Evolutionary conservation across 208 protist genomes (phyloP).

Genomic region (Trypanosoma lewisi): DNA sequence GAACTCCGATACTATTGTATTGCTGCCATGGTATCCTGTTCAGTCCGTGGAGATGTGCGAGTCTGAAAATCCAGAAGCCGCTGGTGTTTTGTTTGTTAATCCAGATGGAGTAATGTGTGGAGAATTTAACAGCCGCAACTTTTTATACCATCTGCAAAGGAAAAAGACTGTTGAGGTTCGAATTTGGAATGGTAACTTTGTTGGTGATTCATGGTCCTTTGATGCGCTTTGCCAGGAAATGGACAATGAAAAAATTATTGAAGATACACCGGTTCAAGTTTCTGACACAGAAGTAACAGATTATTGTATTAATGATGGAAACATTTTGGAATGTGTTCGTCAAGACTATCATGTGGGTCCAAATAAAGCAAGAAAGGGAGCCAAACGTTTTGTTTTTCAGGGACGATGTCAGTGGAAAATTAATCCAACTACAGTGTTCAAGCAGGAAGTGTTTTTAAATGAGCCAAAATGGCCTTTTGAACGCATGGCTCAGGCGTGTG

Average conservation of each 20-base stretch:
- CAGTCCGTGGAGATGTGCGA: conserved; percentile 53
- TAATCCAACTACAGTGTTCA: conserved; percentile 62
- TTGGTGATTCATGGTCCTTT: conserved; percentile 60
- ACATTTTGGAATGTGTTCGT: conserved; percentile 80
- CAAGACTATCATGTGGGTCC: conserved; percentile 14
- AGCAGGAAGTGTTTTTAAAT: conserved; percentile 49
- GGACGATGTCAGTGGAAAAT: conserved; percentile 73
- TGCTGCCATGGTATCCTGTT: conserved; percentile 72
- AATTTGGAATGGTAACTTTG: conserved; percentile 61
- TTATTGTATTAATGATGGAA: conserved; percentile 80
- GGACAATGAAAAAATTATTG: conserved; percentile 48
- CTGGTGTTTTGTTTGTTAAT: conserved; percentile 78
- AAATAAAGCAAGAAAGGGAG: conserved; percentile 19
- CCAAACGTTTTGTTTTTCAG: conserved; percentile 44
- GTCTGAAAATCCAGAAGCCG: conserved; percentile 41
- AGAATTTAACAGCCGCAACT: conserved; percentile 75
- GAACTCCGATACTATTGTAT: conserved; percentile 34
- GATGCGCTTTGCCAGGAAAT: conserved; percentile 58
- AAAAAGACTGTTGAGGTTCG: conserved; percentile 74
- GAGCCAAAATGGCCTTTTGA: conserved; percentile 54
- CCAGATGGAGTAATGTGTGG: conserved; percentile 68
- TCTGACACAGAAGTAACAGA: conserved; percentile 47
- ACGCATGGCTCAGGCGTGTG: conserved; percentile 48
- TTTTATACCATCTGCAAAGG: conserved; percentile 52
- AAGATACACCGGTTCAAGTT: conserved; percentile 50